A percentile compares a stretch with the other conserved stretches of the same genome.
Evolutionary conservation across 805 yeast species (phyloP).

Genomic region (Lipomyces yamanashiensis): DNA sequence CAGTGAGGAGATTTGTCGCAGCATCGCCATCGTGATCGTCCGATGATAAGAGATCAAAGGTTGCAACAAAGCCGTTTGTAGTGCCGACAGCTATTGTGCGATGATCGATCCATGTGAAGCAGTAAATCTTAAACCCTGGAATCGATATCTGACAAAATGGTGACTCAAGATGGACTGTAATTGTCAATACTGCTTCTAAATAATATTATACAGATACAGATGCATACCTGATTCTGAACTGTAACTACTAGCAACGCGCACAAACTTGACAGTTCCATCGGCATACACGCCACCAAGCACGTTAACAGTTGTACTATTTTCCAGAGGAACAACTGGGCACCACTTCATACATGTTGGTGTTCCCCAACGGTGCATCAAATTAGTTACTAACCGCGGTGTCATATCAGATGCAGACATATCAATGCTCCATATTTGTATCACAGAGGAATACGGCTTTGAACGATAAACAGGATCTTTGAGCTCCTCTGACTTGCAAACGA

Average conservation of each 20-base stretch:
- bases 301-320: conserved; percentile 2
- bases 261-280: conserved; percentile 34
- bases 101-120: conserved; percentile 28
- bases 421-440: conserved; percentile 33
- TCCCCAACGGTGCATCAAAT: conserved; percentile 34
- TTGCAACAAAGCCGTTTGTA: conserved; percentile 30
- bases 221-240: background rate
- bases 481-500: conserved; percentile 17
- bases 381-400: conserved; percentile 12
- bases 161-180: conserved; percentile 1
- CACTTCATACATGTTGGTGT: conserved; percentile 32
- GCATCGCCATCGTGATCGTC: background rate
- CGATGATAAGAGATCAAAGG: conserved; percentile 15
- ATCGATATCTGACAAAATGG: conserved; percentile 17
- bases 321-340: conserved; percentile 22
- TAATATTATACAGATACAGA: background rate
- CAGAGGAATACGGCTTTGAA: conserved; percentile 10
- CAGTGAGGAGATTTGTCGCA: background rate
- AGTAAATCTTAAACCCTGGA: conserved; percentile 26
- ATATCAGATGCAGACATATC: background rate
- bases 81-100: conserved; percentile 31
- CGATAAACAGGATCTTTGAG: conserved; percentile 8
- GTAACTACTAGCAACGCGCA: conserved; percentile 15
- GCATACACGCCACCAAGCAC: conserved; percentile 26
- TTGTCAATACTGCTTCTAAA: too few relatives aligned